A percentile compares a stretch with the other conserved stretches of the same genome.
phyloP scores from a whole-genome alignment of 2,329 filamentous ascomycete species.

The Diplodia mutila region DNA sequence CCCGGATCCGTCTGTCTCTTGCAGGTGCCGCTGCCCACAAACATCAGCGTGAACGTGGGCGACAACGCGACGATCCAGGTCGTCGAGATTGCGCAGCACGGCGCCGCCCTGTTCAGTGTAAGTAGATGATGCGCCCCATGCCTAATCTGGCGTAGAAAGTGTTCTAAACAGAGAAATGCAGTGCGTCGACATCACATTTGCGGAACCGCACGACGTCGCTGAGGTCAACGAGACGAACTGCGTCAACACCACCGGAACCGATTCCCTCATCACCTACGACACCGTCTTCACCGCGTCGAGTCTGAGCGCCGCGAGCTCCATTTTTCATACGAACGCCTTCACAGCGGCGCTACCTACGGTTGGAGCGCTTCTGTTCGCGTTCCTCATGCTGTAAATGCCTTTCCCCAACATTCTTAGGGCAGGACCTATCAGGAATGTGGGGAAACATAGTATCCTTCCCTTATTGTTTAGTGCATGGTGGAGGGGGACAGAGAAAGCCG shows the following conservation, averaged over 20 bases:
- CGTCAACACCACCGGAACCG: constrained; percentile 71
- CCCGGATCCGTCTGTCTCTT: constrained; percentile 87
- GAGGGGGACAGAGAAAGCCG: background rate
- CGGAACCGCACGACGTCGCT: constrained; percentile 73
- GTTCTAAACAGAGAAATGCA: constrained; percentile 44
- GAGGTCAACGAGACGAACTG: constrained; percentile 82
- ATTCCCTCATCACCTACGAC: constrained; percentile 68
- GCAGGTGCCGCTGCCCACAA: constrained; percentile 80
- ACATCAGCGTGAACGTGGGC: constrained; percentile 72
- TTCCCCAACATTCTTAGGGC: background rate
- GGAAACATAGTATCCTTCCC: background rate
- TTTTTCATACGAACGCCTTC: background rate
- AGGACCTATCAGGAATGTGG: constrained; percentile 1
- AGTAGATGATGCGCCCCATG: no score
- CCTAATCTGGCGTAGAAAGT: background rate
- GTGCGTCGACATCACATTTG: constrained; percentile 96
- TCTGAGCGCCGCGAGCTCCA: constrained; percentile 30
- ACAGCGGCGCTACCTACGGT: constrained; percentile 2
- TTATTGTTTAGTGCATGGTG: background rate
- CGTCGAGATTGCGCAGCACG: constrained; percentile 81
- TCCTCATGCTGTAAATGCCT: constrained; percentile 15
- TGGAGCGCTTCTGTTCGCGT: constrained; percentile 17
- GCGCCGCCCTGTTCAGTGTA: constrained; percentile 81
- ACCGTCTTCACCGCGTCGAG: constrained; percentile 65
- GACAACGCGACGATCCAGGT: constrained; percentile 90